Evolutionary conservation across 108 stramenopile species (phyloP).

Genomic region (Nitzschia palea): DNA sequence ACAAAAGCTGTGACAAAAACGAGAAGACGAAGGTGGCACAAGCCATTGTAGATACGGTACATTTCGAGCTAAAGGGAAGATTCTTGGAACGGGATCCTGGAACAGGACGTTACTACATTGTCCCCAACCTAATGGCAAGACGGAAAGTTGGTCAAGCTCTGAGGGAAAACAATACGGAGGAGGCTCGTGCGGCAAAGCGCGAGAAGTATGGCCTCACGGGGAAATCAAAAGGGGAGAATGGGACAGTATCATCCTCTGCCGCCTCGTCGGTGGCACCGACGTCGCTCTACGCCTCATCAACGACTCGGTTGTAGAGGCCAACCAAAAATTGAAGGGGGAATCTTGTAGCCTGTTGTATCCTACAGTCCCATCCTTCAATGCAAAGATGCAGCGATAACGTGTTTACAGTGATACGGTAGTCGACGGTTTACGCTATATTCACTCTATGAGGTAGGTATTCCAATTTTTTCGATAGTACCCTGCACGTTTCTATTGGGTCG

Average conservation of each 20-base stretch:
- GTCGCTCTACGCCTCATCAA: too few species aligned
- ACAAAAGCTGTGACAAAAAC: conserved; percentile 38
- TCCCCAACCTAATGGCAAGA: conserved; percentile 31
- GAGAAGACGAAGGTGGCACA: conserved; percentile 41
- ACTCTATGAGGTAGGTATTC: too few species aligned
- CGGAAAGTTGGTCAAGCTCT: conserved; percentile 43
- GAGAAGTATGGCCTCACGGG: conserved; percentile 34
- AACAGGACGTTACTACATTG: conserved; percentile 26
- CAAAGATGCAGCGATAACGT: too few species aligned
- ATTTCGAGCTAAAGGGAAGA: conserved; percentile 22
- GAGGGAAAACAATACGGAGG: conserved; percentile 42
- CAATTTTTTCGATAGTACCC: too few species aligned
- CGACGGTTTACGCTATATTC: too few species aligned
- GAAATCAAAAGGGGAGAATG: conserved; percentile 1
- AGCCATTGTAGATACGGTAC: conserved; percentile 32
- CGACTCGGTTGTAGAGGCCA: too few species aligned
- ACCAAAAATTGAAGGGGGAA: too few species aligned
- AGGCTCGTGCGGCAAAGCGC: conserved; percentile 39
- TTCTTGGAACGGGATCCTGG: conserved; percentile 44
- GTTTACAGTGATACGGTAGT: too few species aligned
- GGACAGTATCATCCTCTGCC: neutral
- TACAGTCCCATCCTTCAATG: too few species aligned
- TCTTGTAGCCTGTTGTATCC: too few species aligned
- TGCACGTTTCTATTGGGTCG: too few species aligned
- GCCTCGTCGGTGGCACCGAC: too few species aligned